Conservation (phyloP, 179 eudicot genomes). For the Silene coronaria region DNA sequence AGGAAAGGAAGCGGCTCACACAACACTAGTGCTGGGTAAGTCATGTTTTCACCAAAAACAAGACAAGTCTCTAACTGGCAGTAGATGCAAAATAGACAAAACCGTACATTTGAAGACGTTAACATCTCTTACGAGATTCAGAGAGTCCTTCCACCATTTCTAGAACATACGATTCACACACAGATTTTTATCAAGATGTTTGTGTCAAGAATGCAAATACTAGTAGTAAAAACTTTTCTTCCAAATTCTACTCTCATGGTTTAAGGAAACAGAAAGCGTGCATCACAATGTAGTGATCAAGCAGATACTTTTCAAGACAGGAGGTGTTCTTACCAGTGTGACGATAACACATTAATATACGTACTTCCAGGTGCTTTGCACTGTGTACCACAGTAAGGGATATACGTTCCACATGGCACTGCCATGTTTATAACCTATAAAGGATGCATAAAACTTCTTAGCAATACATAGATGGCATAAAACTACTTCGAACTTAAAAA, state of each 20-base stretch:
- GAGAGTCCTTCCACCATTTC: not conserved
- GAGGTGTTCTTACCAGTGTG: constrained; percentile 26
- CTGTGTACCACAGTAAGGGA: constrained; percentile 22
- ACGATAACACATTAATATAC: constrained; percentile 14
- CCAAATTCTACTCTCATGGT: not conserved
- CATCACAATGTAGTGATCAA: not conserved
- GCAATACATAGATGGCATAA: not conserved
- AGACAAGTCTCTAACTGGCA: not conserved
- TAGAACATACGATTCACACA: not conserved
- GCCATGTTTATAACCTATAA: constrained; percentile 26
- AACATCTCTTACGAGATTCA: not conserved
- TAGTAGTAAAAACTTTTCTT: not conserved
- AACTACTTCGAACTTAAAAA: not conserved
- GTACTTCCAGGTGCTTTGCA: constrained; percentile 19
- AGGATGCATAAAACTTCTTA: not conserved
- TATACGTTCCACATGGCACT: constrained; percentile 27
- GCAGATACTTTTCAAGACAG: not conserved
- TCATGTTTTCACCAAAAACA: not conserved
- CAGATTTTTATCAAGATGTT: not conserved
- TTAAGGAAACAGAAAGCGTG: not conserved
- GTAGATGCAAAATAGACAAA: not conserved
- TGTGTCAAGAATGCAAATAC: not conserved
- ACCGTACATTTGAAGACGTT: not conserved
- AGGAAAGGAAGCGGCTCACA: not conserved
- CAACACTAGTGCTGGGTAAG: not conserved